Conservation (phyloP, 495 filamentous ascomycete species). For the Aspergillus olivimuriae region DNA sequence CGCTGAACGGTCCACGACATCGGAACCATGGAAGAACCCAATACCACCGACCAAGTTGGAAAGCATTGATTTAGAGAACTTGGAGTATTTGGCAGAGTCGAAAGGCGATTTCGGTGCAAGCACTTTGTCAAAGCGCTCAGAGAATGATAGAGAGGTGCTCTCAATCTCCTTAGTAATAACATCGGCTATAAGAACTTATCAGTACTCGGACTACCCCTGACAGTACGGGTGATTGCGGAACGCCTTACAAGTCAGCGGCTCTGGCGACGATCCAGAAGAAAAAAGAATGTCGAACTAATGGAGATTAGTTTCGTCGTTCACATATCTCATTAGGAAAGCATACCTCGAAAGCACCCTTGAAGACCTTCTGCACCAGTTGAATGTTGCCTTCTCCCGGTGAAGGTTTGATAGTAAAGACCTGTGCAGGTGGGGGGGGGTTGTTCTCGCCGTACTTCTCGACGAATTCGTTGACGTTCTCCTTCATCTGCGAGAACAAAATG, state of each 20-base stretch:
- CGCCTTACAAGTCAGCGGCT: conserved; percentile 49
- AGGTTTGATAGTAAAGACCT: conserved; percentile 74
- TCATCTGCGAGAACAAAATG: conserved; percentile 70
- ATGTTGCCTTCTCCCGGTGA: conserved; percentile 67
- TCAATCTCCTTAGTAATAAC: conserved; percentile 65
- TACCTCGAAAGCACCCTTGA: conserved; percentile 80
- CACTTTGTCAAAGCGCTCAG: conserved; percentile 63
- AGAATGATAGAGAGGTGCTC: conserved; percentile 58
- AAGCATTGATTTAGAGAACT: conserved; percentile 83
- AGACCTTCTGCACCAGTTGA: conserved; percentile 88
- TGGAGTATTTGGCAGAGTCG: conserved; percentile 59
- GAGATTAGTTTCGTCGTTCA: conserved; percentile 8
- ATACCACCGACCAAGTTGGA: conserved; percentile 93
- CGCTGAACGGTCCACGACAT: conserved; percentile 82
- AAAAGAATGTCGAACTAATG: conserved; percentile 82
- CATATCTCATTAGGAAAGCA: neutral
- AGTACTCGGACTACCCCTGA: too few relatives aligned
- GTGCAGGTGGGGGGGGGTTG: conserved; percentile 70
- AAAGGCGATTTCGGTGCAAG: conserved; percentile 76
- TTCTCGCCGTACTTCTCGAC: conserved; percentile 66
- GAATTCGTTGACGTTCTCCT: conserved; percentile 63
- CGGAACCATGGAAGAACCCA: conserved; percentile 87
- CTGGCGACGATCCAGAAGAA: conserved; percentile 67
- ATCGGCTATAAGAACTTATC: conserved; percentile 53
- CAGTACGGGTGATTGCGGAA: too few relatives aligned